A percentile compares a stretch with the other conserved stretches of the same genome.
These are phyloP conservation scores for Phylloporus sp. DNA, from an alignment of 768 basidiomycete species.

Conservation along the genomic window DNA sequence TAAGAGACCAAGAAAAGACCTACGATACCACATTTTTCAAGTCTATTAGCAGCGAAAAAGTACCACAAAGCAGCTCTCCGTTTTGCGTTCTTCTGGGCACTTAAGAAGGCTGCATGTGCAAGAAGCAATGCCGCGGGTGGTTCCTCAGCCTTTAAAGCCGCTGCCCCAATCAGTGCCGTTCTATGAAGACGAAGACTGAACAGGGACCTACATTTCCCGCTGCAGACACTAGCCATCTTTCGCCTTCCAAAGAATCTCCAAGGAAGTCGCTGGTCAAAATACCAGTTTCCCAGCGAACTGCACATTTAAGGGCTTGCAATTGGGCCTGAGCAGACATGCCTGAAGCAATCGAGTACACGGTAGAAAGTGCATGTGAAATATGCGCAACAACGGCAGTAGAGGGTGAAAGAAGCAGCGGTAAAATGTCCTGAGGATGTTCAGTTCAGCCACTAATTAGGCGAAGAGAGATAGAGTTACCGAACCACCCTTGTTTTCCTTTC, in stretches of 20 bases:
- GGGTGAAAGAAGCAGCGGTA: slow-evolving; percentile 67
- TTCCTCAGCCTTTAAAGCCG: slow-evolving; percentile 66
- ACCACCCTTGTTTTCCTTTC: slow-evolving; percentile 85
- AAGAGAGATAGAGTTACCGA: slow-evolving; percentile 45
- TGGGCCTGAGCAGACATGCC: slow-evolving; percentile 62
- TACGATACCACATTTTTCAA: slow-evolving; percentile 84
- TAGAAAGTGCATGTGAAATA: slow-evolving; percentile 55
- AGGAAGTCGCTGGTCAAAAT: slow-evolving; percentile 57
- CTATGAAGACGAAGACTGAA: not conserved
- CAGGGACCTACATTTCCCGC: slow-evolving; percentile 63
- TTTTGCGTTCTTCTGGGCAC: slow-evolving; percentile 48
- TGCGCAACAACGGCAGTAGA: slow-evolving; percentile 57
- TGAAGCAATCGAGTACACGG: slow-evolving; percentile 37
- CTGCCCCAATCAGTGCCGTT: slow-evolving; percentile 26
- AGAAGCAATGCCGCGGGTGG: slow-evolving; percentile 72
- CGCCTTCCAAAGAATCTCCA: slow-evolving; percentile 57
- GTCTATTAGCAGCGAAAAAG: slow-evolving; percentile 62
- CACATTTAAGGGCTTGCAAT: slow-evolving; percentile 60
- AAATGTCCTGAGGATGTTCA: slow-evolving; percentile 58
- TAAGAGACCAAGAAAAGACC: slow-evolving; percentile 29
- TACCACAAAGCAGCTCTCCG: slow-evolving; percentile 79
- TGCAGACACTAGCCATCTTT: slow-evolving; percentile 83
- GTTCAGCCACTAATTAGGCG: slow-evolving; percentile 1
- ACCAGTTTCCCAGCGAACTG: slow-evolving; percentile 73
- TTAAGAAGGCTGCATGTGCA: slow-evolving; percentile 74